A percentile compares a stretch with the other conserved stretches of the same genome.
These are phyloP conservation scores for Lactarius evosmus DNA, from an alignment of 768 basidiomycete genomes.

Conservation along the genomic window DNA sequence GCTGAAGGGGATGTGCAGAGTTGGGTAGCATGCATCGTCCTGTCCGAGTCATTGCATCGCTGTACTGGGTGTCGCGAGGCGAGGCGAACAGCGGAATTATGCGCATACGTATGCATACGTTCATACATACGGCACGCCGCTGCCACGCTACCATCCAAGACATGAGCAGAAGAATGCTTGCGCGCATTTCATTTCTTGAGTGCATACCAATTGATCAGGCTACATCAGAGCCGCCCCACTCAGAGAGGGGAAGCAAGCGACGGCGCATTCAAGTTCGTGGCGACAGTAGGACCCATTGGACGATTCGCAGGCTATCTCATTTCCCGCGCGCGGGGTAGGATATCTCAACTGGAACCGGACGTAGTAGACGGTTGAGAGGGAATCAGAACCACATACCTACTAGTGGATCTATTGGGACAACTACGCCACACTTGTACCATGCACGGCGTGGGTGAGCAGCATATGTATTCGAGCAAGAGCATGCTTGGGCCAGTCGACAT, in stretches of 20 bases:
- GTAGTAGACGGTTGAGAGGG: not conserved
- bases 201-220: not conserved
- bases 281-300: not conserved
- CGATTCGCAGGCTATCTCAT: not conserved
- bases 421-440: not conserved
- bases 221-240: not conserved
- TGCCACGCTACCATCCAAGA: not conserved
- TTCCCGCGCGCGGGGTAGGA: not conserved
- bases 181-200: not conserved
- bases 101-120: not conserved
- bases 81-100: not conserved
- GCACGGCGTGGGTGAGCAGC: not conserved
- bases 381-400: not conserved
- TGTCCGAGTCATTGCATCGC: not conserved
- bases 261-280: too few species aligned
- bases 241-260: not conserved
- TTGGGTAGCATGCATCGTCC: not conserved
- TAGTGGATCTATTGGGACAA: not conserved
- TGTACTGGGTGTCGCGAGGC: not conserved
- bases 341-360: not conserved
- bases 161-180: not conserved
- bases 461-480: not conserved
- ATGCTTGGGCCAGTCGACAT: not conserved
- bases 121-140: not conserved
- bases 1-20: not conserved